These are phyloP conservation scores for Tylopilus sp. DNA, from an alignment of 768 basidiomycete species.

Conservation along the genomic window DNA sequence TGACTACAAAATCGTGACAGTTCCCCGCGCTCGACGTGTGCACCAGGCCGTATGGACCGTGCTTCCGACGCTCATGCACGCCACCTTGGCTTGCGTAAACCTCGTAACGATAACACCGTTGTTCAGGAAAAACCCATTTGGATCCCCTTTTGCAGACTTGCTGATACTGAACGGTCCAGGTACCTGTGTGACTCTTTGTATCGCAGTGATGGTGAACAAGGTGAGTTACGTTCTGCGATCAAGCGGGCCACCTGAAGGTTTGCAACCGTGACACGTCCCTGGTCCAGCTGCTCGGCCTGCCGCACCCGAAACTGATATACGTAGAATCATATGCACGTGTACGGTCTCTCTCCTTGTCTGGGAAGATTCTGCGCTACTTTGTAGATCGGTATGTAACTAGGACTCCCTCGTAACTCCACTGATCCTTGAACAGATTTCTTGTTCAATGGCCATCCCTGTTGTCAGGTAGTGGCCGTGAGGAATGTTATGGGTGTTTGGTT, in stretches of 20 bases:
- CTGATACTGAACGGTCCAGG: constrained; percentile 94
- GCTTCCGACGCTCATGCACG: constrained; percentile 57
- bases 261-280: constrained; percentile 8
- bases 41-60: constrained; percentile 77
- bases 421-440: constrained; percentile 55
- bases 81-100: constrained; percentile 60
- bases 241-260: background rate
- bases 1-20: constrained; percentile 51
- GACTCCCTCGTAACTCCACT: constrained; percentile 10
- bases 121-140: constrained; percentile 16
- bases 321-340: constrained; percentile 95
- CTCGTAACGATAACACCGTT: constrained; percentile 56
- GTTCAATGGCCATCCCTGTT: constrained; percentile 83
- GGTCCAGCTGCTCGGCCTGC: constrained; percentile 68
- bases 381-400: constrained; percentile 76
- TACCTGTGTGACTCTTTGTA: constrained; percentile 79
- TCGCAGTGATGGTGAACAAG: constrained; percentile 66
- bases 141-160: constrained; percentile 57
- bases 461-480: constrained; percentile 38
- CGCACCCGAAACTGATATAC: constrained; percentile 74
- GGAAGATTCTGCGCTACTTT: constrained; percentile 72
- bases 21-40: constrained; percentile 87
- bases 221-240: constrained; percentile 41
- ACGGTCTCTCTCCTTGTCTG: constrained; percentile 74
- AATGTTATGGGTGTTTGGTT: constrained; percentile 64